Conservation (phyloP, 768 basidiomycete species). For the Hygrocybe coccinea region DNA sequence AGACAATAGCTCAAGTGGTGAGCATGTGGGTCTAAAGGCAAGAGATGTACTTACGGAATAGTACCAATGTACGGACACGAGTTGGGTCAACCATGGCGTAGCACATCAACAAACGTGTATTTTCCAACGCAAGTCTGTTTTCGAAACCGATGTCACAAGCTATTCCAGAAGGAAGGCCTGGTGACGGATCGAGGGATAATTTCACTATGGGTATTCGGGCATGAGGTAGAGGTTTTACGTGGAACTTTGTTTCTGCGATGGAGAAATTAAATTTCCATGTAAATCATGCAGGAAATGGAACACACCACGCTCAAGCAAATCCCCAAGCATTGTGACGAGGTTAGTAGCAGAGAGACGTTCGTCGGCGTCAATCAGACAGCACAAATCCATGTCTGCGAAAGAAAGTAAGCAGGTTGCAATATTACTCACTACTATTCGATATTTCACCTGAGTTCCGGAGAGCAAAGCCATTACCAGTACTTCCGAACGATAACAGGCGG, state of each 20-base stretch:
- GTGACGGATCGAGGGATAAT: slow-evolving; percentile 83
- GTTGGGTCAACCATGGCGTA: slow-evolving; percentile 97
- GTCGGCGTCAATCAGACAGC: slow-evolving; percentile 89
- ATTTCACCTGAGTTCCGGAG: slow-evolving; percentile 84
- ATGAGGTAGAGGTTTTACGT: slow-evolving; percentile 92
- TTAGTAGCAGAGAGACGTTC: slow-evolving; percentile 77
- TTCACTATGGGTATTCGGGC: slow-evolving; percentile 99
- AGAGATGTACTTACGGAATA: slow-evolving; percentile 74
- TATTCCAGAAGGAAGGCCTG: slow-evolving; percentile 77
- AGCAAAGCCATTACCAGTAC: slow-evolving; percentile 95
- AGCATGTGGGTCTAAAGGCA: slow-evolving; percentile 9
- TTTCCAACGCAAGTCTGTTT: slow-evolving; percentile 94
- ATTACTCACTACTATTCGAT: background rate
- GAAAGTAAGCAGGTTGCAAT: slow-evolving; percentile 8
- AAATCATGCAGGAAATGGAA: slow-evolving; percentile 13
- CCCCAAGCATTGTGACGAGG: slow-evolving; percentile 90
- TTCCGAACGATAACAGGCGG: slow-evolving; percentile 88
- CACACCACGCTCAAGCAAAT: slow-evolving; percentile 88
- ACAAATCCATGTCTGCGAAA: slow-evolving; percentile 90
- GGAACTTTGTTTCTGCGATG: slow-evolving; percentile 81
- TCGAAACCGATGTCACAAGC: slow-evolving; percentile 99
- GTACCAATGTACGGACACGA: slow-evolving; percentile 86
- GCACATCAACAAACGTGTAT: slow-evolving; percentile 91
- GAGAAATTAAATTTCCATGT: background rate
- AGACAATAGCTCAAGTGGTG: slow-evolving; percentile 10